These are phyloP conservation scores for Ustilago trichophora DNA, from an alignment of 1,284 basidiomycete species.

Conservation along the genomic window DNA sequence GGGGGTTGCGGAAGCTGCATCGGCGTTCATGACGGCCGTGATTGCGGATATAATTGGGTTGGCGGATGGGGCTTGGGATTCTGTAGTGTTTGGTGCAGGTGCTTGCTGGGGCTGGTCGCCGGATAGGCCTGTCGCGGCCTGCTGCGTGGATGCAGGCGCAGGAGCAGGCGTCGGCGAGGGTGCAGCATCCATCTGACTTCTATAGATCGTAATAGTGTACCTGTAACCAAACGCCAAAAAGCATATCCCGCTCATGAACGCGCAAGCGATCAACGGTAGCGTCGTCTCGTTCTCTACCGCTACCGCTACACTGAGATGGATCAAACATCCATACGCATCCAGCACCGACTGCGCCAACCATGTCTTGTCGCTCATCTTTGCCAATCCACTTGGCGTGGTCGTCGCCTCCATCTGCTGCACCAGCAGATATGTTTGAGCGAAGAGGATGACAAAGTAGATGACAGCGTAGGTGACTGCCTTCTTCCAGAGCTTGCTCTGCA, in stretches of 20 bases:
- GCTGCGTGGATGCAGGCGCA: background rate
- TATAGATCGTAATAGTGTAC: constrained; percentile 32
- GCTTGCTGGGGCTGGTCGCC: no score
- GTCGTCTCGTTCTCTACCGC: constrained; percentile 39
- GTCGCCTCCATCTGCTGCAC: constrained; percentile 65
- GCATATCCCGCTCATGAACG: constrained; percentile 37
- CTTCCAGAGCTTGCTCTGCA: constrained; percentile 55
- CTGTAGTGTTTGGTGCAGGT: no score
- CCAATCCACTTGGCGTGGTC: constrained; percentile 52
- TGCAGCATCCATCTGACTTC: constrained; percentile 37
- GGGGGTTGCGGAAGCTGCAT: background rate
- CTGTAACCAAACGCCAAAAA: constrained; percentile 42
- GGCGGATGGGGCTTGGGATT: no score
- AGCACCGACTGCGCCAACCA: constrained; percentile 56
- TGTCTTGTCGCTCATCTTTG: constrained; percentile 54
- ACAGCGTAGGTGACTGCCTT: constrained; percentile 56
- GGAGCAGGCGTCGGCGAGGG: background rate
- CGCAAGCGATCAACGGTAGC: constrained; percentile 28
- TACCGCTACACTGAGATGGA: constrained; percentile 36
- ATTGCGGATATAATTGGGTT: no score
- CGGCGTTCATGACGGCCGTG: background rate
- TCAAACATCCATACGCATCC: constrained; percentile 54
- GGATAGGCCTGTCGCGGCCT: background rate
- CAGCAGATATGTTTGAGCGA: constrained; percentile 51
- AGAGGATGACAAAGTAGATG: constrained; percentile 51